Percentiles rank a stretch among this genome's conserved stretches.
Conservation (phyloP, 2,329 filamentous ascomycete genomes). For the Penicillium polonicum region DNA sequence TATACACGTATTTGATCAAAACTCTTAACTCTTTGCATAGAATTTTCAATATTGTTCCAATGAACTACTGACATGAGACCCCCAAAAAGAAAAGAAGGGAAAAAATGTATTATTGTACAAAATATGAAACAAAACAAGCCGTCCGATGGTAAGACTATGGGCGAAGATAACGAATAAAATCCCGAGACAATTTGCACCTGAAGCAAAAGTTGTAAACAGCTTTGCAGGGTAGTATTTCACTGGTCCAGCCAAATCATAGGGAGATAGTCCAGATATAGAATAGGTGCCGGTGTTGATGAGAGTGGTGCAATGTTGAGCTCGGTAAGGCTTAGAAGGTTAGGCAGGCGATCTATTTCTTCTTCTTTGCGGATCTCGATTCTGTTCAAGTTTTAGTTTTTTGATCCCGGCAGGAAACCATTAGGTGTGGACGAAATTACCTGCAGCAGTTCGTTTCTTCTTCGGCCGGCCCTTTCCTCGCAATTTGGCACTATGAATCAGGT, state of each 20-base stretch:
- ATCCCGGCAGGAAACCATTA: not conserved
- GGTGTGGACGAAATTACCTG: conserved; percentile 32
- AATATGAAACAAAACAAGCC: not conserved
- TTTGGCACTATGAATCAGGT: conserved; percentile 58
- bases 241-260: not conserved
- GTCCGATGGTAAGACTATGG: not conserved
- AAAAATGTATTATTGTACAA: conserved; percentile 1
- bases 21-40: no score
- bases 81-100: no score
- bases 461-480: conserved; percentile 81
- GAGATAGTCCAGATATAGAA: no score
- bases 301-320: not conserved
- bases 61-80: no score
- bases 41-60: no score
- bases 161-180: not conserved
- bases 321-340: not conserved
- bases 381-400: conserved; percentile 1
- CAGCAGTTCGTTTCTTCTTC: conserved; percentile 75
- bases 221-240: not conserved
- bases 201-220: not conserved
- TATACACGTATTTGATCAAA: not conserved
- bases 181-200: not conserved
- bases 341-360: conserved; percentile 24
- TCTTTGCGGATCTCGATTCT: conserved; percentile 29
- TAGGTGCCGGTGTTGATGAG: not conserved